Conservation (phyloP, 768 basidiomycete genomes). For the Leccinellum luteum region DNA sequence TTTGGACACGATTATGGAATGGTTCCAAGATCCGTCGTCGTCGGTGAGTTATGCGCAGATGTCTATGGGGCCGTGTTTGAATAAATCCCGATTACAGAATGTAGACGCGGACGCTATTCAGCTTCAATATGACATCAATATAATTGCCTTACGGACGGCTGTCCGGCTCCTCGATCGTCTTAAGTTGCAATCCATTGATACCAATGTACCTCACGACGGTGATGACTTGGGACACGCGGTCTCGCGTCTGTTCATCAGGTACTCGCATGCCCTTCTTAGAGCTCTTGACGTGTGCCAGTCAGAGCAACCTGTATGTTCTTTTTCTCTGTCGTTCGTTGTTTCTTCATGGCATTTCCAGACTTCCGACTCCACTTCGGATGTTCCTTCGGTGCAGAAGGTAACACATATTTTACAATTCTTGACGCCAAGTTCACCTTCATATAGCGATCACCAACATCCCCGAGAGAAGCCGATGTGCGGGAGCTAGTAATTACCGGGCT, state of each 20-base stretch:
- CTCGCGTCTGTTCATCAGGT: conserved; percentile 77
- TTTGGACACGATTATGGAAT: conserved; percentile 75
- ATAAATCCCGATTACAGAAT: conserved; percentile 25
- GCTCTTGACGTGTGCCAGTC: conserved; percentile 53
- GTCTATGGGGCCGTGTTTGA: background rate
- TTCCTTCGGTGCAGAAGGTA: conserved; percentile 48
- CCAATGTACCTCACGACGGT: conserved; percentile 45
- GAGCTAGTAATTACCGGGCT: conserved; percentile 79
- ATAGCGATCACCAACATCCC: conserved; percentile 44
- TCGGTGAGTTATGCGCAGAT: conserved; percentile 39
- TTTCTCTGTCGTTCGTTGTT: background rate
- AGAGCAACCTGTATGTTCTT: conserved; percentile 42
- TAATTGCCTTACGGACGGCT: conserved; percentile 67
- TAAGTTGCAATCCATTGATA: conserved; percentile 59
- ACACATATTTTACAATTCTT: background rate
- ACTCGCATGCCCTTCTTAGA: conserved; percentile 63
- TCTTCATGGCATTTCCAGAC: conserved; percentile 30
- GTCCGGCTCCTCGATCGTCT: conserved; percentile 77
- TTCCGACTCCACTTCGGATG: conserved; percentile 50
- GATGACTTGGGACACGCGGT: conserved; percentile 69
- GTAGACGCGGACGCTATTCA: conserved; percentile 36
- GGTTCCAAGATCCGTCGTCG: conserved; percentile 57
- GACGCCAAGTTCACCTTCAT: conserved; percentile 5
- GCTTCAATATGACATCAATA: conserved; percentile 65
- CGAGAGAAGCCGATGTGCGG: conserved; percentile 60